phyloP scores from a whole-genome alignment of 768 basidiomycete genomes.

The Tricholoma furcatifolium region DNA sequence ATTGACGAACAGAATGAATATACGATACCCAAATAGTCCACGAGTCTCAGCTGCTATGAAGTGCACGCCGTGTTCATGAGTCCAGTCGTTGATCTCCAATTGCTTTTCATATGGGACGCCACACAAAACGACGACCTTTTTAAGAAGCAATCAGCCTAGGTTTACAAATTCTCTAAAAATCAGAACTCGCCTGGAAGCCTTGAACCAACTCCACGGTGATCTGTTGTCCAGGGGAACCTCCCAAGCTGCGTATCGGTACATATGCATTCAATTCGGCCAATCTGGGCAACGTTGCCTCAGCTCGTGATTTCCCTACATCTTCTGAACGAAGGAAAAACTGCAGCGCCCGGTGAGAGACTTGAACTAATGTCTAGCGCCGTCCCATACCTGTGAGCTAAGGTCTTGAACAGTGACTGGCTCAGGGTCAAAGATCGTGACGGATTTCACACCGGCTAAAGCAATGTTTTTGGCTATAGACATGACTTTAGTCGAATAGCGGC shows the following conservation, averaged over 20 bases:
- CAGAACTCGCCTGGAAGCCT: constrained; percentile 77
- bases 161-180: not conserved
- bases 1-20: not conserved
- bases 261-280: constrained; percentile 94
- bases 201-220: constrained; percentile 80
- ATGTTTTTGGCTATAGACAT: constrained; percentile 81
- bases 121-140: constrained; percentile 88
- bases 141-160: not conserved
- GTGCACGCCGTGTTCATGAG: constrained; percentile 82
- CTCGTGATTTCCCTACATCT: constrained; percentile 88
- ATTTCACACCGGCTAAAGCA: constrained; percentile 94
- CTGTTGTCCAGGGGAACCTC: constrained; percentile 71
- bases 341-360: constrained; percentile 15
- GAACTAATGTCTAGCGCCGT: not conserved
- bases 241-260: constrained; percentile 89
- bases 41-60: constrained; percentile 91
- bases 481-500: constrained; percentile 3
- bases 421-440: constrained; percentile 94
- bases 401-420: constrained; percentile 86
- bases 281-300: constrained; percentile 81
- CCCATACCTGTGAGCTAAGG: constrained; percentile 83
- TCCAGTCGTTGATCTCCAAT: constrained; percentile 95
- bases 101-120: constrained; percentile 77
- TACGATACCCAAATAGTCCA: constrained; percentile 86
- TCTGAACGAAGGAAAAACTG: constrained; percentile 92